Evolutionary conservation across 1,139 yeast species (phyloP), one percentile per base, ranked within the genome.

Genomic region (Nakaseomyces glabratus): DNA sequence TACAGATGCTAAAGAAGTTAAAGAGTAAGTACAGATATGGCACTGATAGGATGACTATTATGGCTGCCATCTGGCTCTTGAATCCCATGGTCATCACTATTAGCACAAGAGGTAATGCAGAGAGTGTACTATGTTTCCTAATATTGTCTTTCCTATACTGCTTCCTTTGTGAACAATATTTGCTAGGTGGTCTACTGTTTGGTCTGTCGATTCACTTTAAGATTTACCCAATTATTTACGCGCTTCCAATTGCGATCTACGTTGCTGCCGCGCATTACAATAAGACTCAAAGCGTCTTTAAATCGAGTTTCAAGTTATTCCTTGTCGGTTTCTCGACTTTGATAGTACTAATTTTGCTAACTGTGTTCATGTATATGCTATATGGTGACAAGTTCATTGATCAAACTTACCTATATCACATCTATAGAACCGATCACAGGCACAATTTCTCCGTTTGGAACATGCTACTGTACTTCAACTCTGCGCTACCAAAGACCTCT

Each of bases 81-180:
- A 90, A 90, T 56, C 98, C 98, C 9, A 82, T 90, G 93, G 98
- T 88, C 0, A 75, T 82, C 20, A 86, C 95, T 1, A 90, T 90
- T 29, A 79, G 93, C 43, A 86, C 97, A 0, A 65, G 98, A 37
- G 98, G 98, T 1, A 82, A 93, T 14, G 81, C 95, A 0, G 98
- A 90, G 54, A 88, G 96, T 42, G 67, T 90, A 1, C 62, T 90
- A 31, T 85, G 94, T 1, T 88, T 82, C 17, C 64, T 88, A 48
- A 71, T 86, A 3, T 71, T 86, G 69, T 56, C 69, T 10, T 64
- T 79, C 28, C 63, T 82, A 2, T 76, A 72, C 45, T 59, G 47
- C 26, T 50, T 74, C 24, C 40, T 62, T 22, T 54, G 53, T 8
- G 58, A 61, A 2, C 51, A 62, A 20, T 48, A 61, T 20, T 37